Evolutionary conservation across 1,284 basidiomycete genomes (phyloP).

Genomic region (Tilletia caries): DNA sequence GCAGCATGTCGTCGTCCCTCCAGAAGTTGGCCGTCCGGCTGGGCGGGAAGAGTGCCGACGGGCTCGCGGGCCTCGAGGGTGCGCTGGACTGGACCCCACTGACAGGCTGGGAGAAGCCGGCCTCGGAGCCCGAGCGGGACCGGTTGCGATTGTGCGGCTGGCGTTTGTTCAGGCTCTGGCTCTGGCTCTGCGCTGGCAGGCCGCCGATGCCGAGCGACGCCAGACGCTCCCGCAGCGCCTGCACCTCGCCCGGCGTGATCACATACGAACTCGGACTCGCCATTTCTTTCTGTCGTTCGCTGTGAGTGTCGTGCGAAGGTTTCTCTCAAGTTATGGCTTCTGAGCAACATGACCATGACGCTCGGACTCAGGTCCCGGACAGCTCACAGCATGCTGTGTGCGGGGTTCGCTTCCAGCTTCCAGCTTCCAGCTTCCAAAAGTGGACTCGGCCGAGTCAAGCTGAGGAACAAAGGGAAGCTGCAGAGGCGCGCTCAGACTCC

Average conservation of each 20-base stretch:
- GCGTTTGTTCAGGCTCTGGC: neutral
- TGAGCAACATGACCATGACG: no score
- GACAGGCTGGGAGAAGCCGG: neutral
- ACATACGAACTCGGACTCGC: conserved; percentile 5
- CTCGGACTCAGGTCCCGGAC: no score
- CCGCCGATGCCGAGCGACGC: conserved; percentile 9
- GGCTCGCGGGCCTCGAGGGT: neutral
- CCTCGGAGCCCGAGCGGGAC: conserved; percentile 5
- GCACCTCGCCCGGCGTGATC: neutral
- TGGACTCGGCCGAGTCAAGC: no score
- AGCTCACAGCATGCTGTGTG: no score
- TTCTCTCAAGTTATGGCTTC: neutral
- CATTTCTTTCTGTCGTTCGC: neutral
- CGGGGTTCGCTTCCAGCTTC: no score
- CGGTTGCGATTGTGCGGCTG: neutral
- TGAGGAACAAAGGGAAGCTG: no score
- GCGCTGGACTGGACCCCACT: conserved; percentile 1
- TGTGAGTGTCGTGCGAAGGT: neutral
- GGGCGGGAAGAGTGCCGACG: neutral
- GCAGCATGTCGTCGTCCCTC: conserved; percentile 20
- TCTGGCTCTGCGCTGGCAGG: neutral
- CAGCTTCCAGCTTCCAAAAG: no score
- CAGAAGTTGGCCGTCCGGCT: conserved; percentile 6
- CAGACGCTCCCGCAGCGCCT: conserved; percentile 10
- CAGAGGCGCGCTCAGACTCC: no score